Base-by-base conservation (phyloP, 768 basidiomycete genomes). In the Stropharia rugosoannulata region DNA sequence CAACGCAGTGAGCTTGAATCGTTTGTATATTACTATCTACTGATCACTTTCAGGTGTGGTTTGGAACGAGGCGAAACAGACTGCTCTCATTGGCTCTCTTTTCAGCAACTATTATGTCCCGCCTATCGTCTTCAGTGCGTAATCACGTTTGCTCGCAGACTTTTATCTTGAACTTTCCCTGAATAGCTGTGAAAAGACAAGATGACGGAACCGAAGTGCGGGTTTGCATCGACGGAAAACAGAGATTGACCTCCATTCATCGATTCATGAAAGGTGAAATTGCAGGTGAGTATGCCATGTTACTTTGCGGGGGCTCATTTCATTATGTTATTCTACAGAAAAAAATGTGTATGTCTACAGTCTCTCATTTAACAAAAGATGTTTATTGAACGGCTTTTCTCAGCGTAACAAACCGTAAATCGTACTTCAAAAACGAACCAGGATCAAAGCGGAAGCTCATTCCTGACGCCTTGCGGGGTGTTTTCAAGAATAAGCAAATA, bases 211-310 rank as follows among this genome's bases (percentile, higher is more conserved):
- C 64, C 6, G 80, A 82, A 58, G 61, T 63, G 16, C 75, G 80
- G 18, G 75, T 75, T 0, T 88, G 86, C 57, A 86, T 87, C 12
- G 88, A 89, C 58, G 87, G 87, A n/a, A 89, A 89, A 64, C 87
- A 89, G 59, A 75, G 87, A 32, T 64, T 89, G 57, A 87, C 87
- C 0, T 87, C 87, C 0, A 81, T 89, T 25, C 74, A 77, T 58
- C 75, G 78, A 22, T 56, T 56, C n/a, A 56, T 50, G 48, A 29
- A 18, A 9, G 54, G 54, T 9, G 49, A 56, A 19, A 52, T 52
- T 12, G 42, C 42, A 36, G 35, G 51, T 52, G 19, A 12, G 41
- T 40, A 12, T 18, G 41, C 15, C 15, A 13, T 47, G 38, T 48
- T 13, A 46, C 10, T 32, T 18, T 19, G 15, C 19, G n/a, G n/a